Base-by-base conservation (phyloP, 2,329 filamentous ascomycete genomes). In the Aspergillus japonicus region DNA sequence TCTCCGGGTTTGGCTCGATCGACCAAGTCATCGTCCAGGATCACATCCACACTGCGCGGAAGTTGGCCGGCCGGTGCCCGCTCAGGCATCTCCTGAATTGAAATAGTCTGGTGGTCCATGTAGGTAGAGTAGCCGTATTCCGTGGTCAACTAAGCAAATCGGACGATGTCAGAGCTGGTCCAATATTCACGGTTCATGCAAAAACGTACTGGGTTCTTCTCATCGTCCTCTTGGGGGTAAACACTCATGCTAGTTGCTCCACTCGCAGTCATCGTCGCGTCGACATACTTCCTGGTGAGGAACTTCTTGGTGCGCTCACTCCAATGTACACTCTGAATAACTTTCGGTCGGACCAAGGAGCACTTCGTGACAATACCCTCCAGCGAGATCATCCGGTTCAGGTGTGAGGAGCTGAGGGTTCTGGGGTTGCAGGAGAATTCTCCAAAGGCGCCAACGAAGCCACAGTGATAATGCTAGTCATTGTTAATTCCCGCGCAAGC, bases 71-170 rank as follows among this genome's bases (percentile, higher is more conserved):
- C 94, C 56, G 95, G 95, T 2, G 95, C 95, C 68, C 94, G 85
- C 77, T 99, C 95, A 0, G 95, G 95, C 95, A 99, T 99, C 80
- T 99, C 95, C 78, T 99, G 95, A 66, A 99, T 97, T 0, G 94
- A 97, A 61, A 99, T 92, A 16, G 91, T 96, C 76, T 99, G 95
- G 73, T 99, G 95, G 74, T 99, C 95, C 71, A 94, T 86, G 78
- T 97, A 99, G 54, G 90, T 95, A 75, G 89, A 96, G 79, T 96
- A 94, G 24, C 95, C 95, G 74, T 98, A 99, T 73, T 99, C 95
- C 3, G 95, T 99, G 60, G 92, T 86, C 21, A 99, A 83, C 78
- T 85, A 63, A 35, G 16, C 54, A 24, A n/a, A 10, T n/a, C 44
- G 21, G 6, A 54, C 26, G 11, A 1, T 4, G 53, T 69, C 62